These are phyloP conservation scores for Astragalus membranaceus DNA, from an alignment of 306 rosid genomes.

Conservation along the genomic window DNA sequence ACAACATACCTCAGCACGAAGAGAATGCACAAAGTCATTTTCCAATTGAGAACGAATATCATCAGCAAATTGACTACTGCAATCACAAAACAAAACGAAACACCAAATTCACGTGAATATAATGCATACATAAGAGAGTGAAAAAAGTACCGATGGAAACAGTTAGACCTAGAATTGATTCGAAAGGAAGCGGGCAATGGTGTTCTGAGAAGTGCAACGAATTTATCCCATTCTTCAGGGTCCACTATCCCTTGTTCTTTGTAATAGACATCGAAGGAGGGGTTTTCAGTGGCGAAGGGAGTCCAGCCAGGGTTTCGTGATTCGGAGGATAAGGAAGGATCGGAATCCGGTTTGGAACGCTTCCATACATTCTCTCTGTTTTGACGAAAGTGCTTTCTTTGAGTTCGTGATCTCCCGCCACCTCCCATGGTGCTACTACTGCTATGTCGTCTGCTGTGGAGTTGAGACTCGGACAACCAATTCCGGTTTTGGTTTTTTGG, in stretches of 20 bases:
- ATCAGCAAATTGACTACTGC: constrained; percentile 80
- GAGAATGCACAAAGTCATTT: constrained; percentile 67
- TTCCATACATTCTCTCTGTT: constrained; percentile 91
- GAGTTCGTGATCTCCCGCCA: constrained; percentile 76
- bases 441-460: neutral
- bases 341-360: constrained; percentile 62
- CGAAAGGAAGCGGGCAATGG: constrained; percentile 87
- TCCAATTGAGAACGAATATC: constrained; percentile 76
- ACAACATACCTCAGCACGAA: constrained; percentile 66
- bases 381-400: constrained; percentile 73
- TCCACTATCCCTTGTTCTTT: constrained; percentile 69
- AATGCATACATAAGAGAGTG: neutral
- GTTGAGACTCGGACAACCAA: neutral
- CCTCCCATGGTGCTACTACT: constrained; percentile 42
- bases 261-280: constrained; percentile 62
- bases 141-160: neutral
- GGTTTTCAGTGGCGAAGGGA: constrained; percentile 66
- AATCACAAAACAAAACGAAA: constrained; percentile 12
- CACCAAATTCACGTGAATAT: neutral
- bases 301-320: constrained; percentile 43
- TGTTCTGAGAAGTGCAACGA: constrained; percentile 67
- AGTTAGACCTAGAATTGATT: constrained; percentile 64
- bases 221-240: constrained; percentile 61
- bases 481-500: neutral
- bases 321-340: constrained; percentile 19